Base-by-base conservation (phyloP, 192 early-diverging fungal genomes). In the Chytriomyces sp. region DNA sequence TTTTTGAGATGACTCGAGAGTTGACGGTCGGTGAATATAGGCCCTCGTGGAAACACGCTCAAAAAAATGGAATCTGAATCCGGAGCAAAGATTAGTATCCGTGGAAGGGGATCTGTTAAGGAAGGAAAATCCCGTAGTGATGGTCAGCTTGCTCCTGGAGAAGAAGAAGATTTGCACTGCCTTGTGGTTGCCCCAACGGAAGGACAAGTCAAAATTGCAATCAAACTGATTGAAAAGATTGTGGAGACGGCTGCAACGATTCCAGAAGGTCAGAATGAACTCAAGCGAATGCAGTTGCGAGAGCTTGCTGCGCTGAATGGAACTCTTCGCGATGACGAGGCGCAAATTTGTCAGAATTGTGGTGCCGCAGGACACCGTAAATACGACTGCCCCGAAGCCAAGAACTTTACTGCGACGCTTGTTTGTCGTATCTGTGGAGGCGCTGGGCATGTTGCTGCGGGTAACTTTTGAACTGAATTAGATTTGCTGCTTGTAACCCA, bases 291-390 rank as follows among this genome's bases (percentile, higher is more conserved):
- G 84, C 97, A 99, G 83, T 82, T 99, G 73, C 91, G 97, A 64
- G 95, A 97, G 77, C 84, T 99, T 76, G 97, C 97, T 3, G 92
- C 93, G 20, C 83, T 99, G 57, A 99, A 99, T 81, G 97, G 97
- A 72, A 99, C 97, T 5, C 81, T 99, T 50, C 87, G 97, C 49
- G 96, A 98, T 73, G 96, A 98, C 77, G 96, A 97, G 83, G 93
- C 91, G 66, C 94, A 97, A 81, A 93, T 93, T 3, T 99, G 97
- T 80, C 87, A 89, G 64, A 98, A 98, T 82, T 99, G 97, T 81
- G 97, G 97, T 72, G 91, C 85, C 26, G 76, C 82, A 69, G 95
- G 96, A 13, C 97, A 99, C 85, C 92, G 93, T 64, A 86, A 88
- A 60, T 98, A 91, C 80, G 96, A 97, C 72, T 99, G 97, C 80